Evolutionary conservation across 257 asterid genomes (phyloP).

Genomic region (Salvia rosmarinus): DNA sequence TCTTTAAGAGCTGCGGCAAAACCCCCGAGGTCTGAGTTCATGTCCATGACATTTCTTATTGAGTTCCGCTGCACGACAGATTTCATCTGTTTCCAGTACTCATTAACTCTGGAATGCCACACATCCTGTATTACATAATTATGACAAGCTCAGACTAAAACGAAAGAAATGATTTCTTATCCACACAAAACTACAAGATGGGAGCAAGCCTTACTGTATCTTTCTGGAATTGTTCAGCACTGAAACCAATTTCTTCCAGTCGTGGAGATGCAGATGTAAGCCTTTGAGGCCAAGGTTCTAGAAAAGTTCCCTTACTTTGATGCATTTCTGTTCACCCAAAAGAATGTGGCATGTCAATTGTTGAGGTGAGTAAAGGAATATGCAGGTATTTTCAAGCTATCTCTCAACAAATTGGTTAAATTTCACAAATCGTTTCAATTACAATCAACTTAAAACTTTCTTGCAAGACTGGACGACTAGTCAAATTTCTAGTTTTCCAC

Average conservation of each 20-base stretch:
- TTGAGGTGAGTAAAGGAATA: conserved; percentile 12
- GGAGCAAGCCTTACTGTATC: conserved; percentile 68
- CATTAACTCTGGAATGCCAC: conserved; percentile 75
- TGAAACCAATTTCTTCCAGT: conserved; percentile 63
- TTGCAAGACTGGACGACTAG: neutral
- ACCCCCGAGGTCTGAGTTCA: conserved; percentile 93
- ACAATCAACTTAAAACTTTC: neutral
- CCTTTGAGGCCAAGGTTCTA: conserved; percentile 90
- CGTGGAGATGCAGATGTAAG: conserved; percentile 80
- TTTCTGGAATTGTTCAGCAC: conserved; percentile 53
- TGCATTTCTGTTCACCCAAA: conserved; percentile 64
- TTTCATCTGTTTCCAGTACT: conserved; percentile 88
- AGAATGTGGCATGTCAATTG: neutral
- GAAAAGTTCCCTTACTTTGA: conserved; percentile 69
- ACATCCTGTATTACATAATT: conserved; percentile 52
- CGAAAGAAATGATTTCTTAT: neutral
- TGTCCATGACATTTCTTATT: conserved; percentile 91
- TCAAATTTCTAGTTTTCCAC: neutral
- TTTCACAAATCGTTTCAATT: neutral
- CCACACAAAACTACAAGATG: neutral
- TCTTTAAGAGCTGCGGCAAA: conserved; percentile 85
- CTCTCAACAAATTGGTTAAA: neutral
- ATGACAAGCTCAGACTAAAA: conserved; percentile 5
- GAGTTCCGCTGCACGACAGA: conserved; percentile 58
- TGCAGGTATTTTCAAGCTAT: neutral